Base-by-base conservation (phyloP, 192 early-diverging fungal species). In the Ambispora gerdemannii region DNA sequence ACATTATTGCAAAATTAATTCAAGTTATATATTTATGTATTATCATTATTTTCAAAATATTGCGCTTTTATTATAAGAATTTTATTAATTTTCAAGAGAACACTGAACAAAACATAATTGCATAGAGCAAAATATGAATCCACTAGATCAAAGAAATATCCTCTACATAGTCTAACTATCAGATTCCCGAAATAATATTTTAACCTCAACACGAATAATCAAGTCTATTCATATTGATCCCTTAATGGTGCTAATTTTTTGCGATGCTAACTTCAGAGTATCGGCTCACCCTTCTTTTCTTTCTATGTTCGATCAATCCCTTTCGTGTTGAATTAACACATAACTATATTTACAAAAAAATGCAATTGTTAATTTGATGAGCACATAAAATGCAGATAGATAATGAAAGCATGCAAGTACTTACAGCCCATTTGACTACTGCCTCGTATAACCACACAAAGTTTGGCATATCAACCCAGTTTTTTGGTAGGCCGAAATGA, bases 321-420 rank as follows among this genome's bases (percentile, higher is more conserved):
- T 67, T 51, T 51, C 64, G 64, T 49, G 64, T 68, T 33, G 66
- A 68, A 68, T 68, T 55, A 68, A 68, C 32, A n/a, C 66, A 35
- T 68, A 68, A 38, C 66, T 68, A 68, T 68, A 68, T 68, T 68
- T 35, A 35, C 50, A 68, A 52, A 68, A 10, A 30, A 68, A 55
- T 68, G 51, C 32, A 34, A 55, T 68, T 55, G n/a, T 55, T 55
- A 35, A 55, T 68, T 68, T 51, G 49, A 67, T 67, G 28, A 51
- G 64, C 43, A 51, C 64, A 25, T 56, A 25, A n/a, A 56, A 56
- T 56, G 53, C 22, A 56, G 25, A 63, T 63, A 43, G n/a, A n/a
- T n/a, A 63, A 35, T 31, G 33, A 20, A 63, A 56, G 36, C 33
- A 24, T 50, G 50, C 2, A 68, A 56, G 22, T 68, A 55, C 66